A percentile compares a stretch with the other conserved stretches of the same genome.
Conservation (phyloP, 768 basidiomycete species). For the Termitomyces titanicus region DNA sequence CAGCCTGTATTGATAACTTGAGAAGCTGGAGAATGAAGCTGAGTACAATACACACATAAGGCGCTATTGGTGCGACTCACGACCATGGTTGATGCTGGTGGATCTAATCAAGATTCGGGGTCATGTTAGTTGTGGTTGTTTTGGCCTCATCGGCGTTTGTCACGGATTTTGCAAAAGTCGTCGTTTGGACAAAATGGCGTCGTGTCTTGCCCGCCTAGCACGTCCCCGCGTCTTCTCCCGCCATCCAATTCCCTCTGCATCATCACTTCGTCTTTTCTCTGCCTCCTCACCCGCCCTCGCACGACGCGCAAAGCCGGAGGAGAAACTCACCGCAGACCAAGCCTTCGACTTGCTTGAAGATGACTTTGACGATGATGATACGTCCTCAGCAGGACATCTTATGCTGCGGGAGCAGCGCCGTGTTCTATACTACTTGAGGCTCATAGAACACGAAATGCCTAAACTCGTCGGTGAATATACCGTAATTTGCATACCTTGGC, state of each 20-base stretch:
- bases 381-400: conserved; percentile 67
- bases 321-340: conserved; percentile 36
- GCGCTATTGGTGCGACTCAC: conserved; percentile 32
- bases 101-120: conserved; percentile 2
- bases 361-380: conserved; percentile 54
- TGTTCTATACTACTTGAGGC: conserved; percentile 70
- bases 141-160: not conserved
- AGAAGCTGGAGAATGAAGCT: conserved; percentile 39
- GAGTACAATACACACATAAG: not conserved
- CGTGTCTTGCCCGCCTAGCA: conserved; percentile 14
- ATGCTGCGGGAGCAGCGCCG: conserved; percentile 73
- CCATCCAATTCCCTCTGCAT: not conserved
- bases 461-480: conserved; percentile 62
- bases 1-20: conserved; percentile 69
- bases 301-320: conserved; percentile 35
- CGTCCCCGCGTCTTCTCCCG: conserved; percentile 4
- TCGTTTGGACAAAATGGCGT: conserved; percentile 14
- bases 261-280: conserved; percentile 18
- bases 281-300: conserved; percentile 25
- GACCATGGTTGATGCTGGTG: conserved; percentile 37
- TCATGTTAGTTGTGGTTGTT: conserved; percentile 7
- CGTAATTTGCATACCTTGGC: not conserved
- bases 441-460: conserved; percentile 88
- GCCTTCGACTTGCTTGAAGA: conserved; percentile 42
- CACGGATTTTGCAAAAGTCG: not conserved